Evolutionary conservation across 2,329 filamentous ascomycete genomes (phyloP), one percentile per base, ranked within the genome.

Genomic region (Colletotrichum nymphaeae): DNA sequence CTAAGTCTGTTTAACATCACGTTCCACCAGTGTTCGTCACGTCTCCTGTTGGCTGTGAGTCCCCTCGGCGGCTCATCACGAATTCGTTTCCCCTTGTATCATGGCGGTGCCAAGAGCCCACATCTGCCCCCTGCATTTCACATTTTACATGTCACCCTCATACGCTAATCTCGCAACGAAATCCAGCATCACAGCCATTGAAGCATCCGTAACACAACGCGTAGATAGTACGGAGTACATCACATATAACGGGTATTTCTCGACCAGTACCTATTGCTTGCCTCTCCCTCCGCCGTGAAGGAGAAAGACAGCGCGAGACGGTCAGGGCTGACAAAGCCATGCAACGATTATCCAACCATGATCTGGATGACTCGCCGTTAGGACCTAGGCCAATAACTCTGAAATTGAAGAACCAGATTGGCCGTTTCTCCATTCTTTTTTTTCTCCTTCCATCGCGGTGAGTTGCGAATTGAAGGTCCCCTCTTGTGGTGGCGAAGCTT

Each of bases 401-500:
- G 66, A 52, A 60, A 59, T 28, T 49, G 60, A 28, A 37, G 7
- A 22, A 7, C 42, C 46, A 69, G 53, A 56, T 60, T 72, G 59
- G 16, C 53, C 56, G 55, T 24, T 24, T 32, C 42, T 52, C 55
- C 68, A 49, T 56, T 49, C 49, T 49, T n/a, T n/a, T n/a, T n/a
- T n/a, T 5, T 14, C 49, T 30, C 16, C 37, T 42, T 16, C 22
- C 32, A 32, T 32, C 9, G 46, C 14, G 53, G 11, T 28, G 16
- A 24, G 26, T 35, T 28, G 42, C 26, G 46, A 35, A 42, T 42
- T 42, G 35, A 42, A 42, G 35, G 26, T 57, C 56, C 67, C 42
- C 42, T 46, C 42, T 46, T 32, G 67, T 71, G 60, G 71, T 71
- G 71, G 71, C 71, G 71, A 73, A 73, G 71, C 71, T 73, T 63